phyloP scores from a whole-genome alignment of 345 rosid genomes.

The Salix caprea region DNA sequence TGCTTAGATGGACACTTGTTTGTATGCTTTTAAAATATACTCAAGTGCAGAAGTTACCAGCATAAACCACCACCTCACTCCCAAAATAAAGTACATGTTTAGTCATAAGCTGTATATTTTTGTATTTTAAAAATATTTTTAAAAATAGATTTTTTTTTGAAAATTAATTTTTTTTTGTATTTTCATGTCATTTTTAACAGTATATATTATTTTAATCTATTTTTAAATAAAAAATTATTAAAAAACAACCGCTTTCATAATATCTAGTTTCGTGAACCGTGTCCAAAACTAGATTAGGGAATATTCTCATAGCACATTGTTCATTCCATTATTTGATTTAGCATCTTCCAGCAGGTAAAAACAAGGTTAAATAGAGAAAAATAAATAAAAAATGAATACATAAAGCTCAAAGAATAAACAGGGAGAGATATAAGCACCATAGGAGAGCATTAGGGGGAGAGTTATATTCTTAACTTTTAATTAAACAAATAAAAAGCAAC shows the following conservation, averaged over 20 bases:
- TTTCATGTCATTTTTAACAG: no score
- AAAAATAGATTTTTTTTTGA: no score
- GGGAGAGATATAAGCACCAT: conserved; percentile 47
- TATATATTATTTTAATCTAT: no score
- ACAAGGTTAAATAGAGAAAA: conserved; percentile 6
- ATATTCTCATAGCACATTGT: conserved; percentile 31
- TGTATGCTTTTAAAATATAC: no score
- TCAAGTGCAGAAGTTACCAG: no score
- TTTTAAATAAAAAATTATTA: no score
- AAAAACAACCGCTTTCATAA: neutral
- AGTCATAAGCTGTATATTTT: accelerated
- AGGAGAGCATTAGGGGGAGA: conserved; percentile 25
- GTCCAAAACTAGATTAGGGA: conserved; percentile 21
- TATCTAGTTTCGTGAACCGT: neutral
- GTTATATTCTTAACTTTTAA: conserved; percentile 29
- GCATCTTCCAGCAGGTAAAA: conserved; percentile 27
- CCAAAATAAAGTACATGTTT: no score
- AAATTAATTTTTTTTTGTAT: no score
- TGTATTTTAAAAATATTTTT: no score
- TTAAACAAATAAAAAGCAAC: conserved; percentile 39
- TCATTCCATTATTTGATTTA: conserved; percentile 20
- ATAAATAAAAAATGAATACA: neutral
- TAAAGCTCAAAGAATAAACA: conserved; percentile 33
- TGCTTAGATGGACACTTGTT: no score
- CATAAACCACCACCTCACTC: no score